These are phyloP conservation scores for Lumnitzera racemosa DNA, from an alignment of 345 rosid genomes.

Conservation along the genomic window DNA sequence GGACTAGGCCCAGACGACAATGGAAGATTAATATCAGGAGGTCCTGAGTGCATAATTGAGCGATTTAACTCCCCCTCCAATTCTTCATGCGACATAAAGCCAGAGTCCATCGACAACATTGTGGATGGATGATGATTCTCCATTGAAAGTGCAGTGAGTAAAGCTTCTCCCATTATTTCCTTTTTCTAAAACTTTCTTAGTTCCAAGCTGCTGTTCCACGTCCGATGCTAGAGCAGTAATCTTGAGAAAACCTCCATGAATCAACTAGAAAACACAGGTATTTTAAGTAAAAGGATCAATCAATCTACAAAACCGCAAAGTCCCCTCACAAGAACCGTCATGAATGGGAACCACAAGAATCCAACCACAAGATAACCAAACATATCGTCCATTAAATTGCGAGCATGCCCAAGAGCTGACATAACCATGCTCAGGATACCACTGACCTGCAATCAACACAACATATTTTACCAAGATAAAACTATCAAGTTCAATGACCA, in stretches of 20 bases:
- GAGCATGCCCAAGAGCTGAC: conserved; percentile 3
- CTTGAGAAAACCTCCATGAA: not conserved
- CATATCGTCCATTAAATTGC: conserved; percentile 10
- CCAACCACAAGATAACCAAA: conserved; percentile 15
- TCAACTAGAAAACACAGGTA: not conserved
- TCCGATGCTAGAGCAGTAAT: conserved; percentile 1
- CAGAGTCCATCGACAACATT: conserved; percentile 40
- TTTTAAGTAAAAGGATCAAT: not conserved
- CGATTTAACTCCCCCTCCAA: conserved; percentile 32
- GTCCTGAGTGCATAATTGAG: conserved; percentile 28
- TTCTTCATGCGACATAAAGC: conserved; percentile 34
- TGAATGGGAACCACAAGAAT: conserved; percentile 16
- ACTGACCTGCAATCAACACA: conserved; percentile 7
- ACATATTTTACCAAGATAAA: not conserved
- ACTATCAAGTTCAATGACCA: too few species aligned
- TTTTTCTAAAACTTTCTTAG: too few species aligned
- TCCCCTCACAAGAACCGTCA: conserved; percentile 16
- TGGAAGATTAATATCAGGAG: conserved; percentile 46
- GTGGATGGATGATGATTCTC: conserved; percentile 48
- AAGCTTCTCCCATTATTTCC: conserved; percentile 24
- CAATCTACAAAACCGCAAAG: conserved; percentile 20
- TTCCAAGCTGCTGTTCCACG: too few species aligned
- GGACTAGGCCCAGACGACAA: conserved; percentile 32
- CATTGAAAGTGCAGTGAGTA: conserved; percentile 26
- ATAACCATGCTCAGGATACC: conserved; percentile 7